Conservation (phyloP, 805 yeast species). For the Tetrapisispora taiwanensis region DNA sequence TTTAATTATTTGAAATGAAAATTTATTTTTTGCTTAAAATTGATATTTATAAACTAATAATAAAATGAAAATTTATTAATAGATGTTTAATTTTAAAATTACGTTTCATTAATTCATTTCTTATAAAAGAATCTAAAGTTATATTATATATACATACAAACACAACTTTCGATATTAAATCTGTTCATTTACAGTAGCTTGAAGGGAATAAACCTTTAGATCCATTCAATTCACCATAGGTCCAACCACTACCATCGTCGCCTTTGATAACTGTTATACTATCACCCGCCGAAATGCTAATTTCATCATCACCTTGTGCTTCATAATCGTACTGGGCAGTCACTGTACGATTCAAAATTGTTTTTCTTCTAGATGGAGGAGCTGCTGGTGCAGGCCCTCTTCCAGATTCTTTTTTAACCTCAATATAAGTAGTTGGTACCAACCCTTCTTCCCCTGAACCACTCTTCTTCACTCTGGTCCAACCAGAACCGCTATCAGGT, state of each 20-base stretch:
- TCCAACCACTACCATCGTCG: conserved; percentile 87
- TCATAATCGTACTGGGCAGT: conserved; percentile 66
- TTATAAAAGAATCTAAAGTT: too few species aligned
- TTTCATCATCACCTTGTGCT: conserved; percentile 74
- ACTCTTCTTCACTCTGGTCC: conserved; percentile 60
- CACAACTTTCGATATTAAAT: too few species aligned
- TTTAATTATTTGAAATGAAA: too few species aligned
- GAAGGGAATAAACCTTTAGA: conserved; percentile 67
- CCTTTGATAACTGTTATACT: conserved; percentile 54
- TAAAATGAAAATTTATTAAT: too few species aligned
- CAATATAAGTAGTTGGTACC: conserved; percentile 77
- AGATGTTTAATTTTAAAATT: too few species aligned
- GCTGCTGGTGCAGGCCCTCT: conserved; percentile 64
- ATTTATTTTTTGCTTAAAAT: too few species aligned
- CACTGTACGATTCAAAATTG: conserved; percentile 33
- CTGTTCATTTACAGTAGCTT: conserved; percentile 43
- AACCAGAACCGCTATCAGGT: conserved; percentile 83
- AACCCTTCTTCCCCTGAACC: conserved; percentile 51
- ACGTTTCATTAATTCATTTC: neutral
- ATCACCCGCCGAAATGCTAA: conserved; percentile 65
- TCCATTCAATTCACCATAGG: conserved; percentile 74
- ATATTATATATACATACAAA: too few species aligned
- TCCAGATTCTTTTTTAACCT: conserved; percentile 28
- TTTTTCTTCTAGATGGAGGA: conserved; percentile 55
- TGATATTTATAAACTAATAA: too few species aligned